Conservation (phyloP, 176 grass and related monocot species). For the Secale cereale region DNA sequence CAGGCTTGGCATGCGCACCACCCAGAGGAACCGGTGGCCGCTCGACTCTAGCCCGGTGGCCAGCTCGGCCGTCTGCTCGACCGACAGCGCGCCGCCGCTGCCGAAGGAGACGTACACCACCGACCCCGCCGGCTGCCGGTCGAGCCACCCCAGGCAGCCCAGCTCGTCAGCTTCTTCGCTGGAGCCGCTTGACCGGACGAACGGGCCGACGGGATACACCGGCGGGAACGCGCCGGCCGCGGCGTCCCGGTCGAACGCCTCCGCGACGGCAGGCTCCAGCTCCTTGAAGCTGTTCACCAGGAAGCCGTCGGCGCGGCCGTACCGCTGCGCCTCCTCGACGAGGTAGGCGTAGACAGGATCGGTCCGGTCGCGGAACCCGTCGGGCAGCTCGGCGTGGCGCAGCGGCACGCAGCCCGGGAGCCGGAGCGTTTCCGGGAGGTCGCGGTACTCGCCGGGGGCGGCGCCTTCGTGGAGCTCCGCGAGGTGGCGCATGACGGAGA, state of each 20-base stretch:
- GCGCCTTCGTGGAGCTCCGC: constrained; percentile 30
- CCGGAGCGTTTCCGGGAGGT: constrained; percentile 37
- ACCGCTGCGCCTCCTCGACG: constrained; percentile 25
- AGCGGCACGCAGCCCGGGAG: constrained; percentile 44
- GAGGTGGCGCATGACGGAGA: constrained; percentile 39
- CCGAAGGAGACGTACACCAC: constrained; percentile 72
- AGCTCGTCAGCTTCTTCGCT: background rate
- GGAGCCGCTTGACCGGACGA: too few relatives aligned
- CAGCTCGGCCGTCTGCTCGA: background rate
- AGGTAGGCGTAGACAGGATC: background rate
- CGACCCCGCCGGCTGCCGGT: constrained; percentile 44
- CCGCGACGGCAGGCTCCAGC: too few relatives aligned
- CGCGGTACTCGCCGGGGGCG: constrained; percentile 35
- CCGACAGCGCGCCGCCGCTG: constrained; percentile 44
- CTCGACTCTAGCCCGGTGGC: too few relatives aligned
- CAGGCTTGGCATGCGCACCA: too few relatives aligned
- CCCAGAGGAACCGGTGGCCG: too few relatives aligned
- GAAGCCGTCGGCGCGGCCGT: constrained; percentile 42
- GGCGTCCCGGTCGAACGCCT: too few relatives aligned
- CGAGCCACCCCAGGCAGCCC: constrained; percentile 55
- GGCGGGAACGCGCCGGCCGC: too few relatives aligned
- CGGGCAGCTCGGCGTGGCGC: constrained; percentile 20
- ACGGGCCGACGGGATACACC: too few relatives aligned
- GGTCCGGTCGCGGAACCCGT: constrained; percentile 10
- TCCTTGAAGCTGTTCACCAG: constrained; percentile 45